Percentiles rank a stretch among this genome's conserved stretches.
phyloP scores from a whole-genome alignment of 2,329 filamentous ascomycete species.

The Claviceps maximensis region DNA sequence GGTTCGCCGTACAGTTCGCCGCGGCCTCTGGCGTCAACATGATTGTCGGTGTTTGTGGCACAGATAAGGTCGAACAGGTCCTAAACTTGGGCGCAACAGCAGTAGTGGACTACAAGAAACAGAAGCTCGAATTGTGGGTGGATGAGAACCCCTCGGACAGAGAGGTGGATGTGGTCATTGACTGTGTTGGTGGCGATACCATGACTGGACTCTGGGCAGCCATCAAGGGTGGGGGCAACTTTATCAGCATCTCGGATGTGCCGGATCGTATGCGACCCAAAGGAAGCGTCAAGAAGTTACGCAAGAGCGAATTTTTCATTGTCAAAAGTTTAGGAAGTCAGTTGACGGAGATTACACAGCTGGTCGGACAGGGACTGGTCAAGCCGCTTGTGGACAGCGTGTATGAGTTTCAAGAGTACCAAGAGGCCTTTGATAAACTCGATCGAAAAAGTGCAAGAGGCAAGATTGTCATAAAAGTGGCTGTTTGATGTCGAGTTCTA shows the following conservation, averaged over 20 bases:
- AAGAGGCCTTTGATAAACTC: slow-evolving; percentile 24
- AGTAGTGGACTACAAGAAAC: slow-evolving; percentile 22
- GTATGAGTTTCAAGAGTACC: slow-evolving; percentile 24
- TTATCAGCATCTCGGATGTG: slow-evolving; percentile 20
- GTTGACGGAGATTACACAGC: slow-evolving; percentile 19
- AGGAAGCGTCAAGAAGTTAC: slow-evolving; percentile 15
- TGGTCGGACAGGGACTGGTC: slow-evolving; percentile 20
- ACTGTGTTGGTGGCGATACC: slow-evolving; percentile 23
- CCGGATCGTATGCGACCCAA: slow-evolving; percentile 19
- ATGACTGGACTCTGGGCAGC: slow-evolving; percentile 21
- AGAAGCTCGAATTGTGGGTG: slow-evolving; percentile 19
- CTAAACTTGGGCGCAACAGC: slow-evolving; percentile 22
- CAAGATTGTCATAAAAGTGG: slow-evolving; percentile 26
- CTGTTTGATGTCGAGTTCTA: not conserved
- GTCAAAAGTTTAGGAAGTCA: slow-evolving; percentile 24
- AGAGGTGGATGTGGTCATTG: slow-evolving; percentile 22
- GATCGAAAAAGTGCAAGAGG: slow-evolving; percentile 22
- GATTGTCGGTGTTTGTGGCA: slow-evolving; percentile 22
- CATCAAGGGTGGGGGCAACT: slow-evolving; percentile 20
- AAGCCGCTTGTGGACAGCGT: slow-evolving; percentile 25
- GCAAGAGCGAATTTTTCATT: slow-evolving; percentile 23
- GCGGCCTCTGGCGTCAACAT: slow-evolving; percentile 19
- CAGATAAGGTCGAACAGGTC: slow-evolving; percentile 17
- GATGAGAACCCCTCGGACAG: slow-evolving; percentile 12
- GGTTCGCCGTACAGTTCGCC: slow-evolving; percentile 27